Evolutionary conservation across 2,329 filamentous ascomycete genomes (phyloP).

Genomic region (Colletotrichum godetiae): DNA sequence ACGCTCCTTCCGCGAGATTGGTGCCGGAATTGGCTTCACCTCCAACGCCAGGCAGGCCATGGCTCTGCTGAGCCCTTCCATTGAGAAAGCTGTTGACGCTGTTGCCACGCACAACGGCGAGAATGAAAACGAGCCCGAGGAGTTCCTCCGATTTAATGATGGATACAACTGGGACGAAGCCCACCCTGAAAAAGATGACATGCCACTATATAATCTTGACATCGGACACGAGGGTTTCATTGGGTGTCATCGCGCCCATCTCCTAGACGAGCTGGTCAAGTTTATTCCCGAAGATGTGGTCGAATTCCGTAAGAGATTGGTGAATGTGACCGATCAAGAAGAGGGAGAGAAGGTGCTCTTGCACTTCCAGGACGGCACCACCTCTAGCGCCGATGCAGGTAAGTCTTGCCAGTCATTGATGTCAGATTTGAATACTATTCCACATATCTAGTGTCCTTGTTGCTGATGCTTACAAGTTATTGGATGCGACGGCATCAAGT

Average conservation of each 20-base stretch:
- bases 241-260: background rate
- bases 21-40: slow-evolving; percentile 62
- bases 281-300: slow-evolving; percentile 44
- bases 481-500: slow-evolving; percentile 68
- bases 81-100: slow-evolving; percentile 49
- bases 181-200: background rate
- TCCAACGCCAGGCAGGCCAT: slow-evolving; percentile 61
- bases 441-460: background rate
- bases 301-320: slow-evolving; percentile 43
- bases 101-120: slow-evolving; percentile 33
- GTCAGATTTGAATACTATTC: too few species aligned
- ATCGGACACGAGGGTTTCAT: background rate
- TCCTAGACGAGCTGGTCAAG: slow-evolving; percentile 50
- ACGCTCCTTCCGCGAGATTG: slow-evolving; percentile 54
- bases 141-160: background rate
- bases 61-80: slow-evolving; percentile 29
- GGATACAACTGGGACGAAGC: background rate
- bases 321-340: background rate
- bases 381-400: background rate
- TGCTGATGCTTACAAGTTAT: slow-evolving; percentile 49
- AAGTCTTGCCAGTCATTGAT: background rate
- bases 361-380: slow-evolving; percentile 51
- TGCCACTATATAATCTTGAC: background rate
- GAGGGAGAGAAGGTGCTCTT: slow-evolving; percentile 32
- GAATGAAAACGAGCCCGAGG: background rate